Percentiles rank a stretch among this genome's conserved stretches.
Conservation (phyloP, 306 rosid genomes). For the Betula pendula region DNA sequence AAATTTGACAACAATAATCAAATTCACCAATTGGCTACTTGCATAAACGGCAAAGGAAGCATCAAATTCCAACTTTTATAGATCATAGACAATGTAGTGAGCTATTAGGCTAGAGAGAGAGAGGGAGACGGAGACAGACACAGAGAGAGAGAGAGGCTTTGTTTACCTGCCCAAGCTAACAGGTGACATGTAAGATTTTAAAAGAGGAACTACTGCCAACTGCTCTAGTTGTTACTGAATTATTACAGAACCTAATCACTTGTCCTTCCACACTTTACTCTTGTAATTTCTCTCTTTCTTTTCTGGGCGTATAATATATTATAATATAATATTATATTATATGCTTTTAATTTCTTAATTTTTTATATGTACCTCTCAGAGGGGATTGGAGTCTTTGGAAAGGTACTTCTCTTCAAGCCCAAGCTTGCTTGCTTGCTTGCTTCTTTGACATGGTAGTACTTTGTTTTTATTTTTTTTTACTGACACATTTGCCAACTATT, state of each 20-base stretch:
- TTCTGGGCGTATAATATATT: background rate
- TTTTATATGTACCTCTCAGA: background rate
- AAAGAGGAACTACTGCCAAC: conserved; percentile 88
- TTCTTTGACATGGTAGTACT: conserved; percentile 56
- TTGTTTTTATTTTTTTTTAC: conserved; percentile 47
- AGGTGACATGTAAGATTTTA: conserved; percentile 74
- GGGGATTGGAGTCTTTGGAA: conserved; percentile 40
- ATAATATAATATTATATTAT: background rate
- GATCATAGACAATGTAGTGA: conserved; percentile 44
- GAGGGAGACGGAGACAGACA: conserved; percentile 8
- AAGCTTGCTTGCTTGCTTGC: conserved; percentile 68
- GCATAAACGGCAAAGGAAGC: conserved; percentile 50
- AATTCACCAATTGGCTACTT: conserved; percentile 51
- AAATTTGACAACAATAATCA: conserved; percentile 38
- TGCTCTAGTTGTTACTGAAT: conserved; percentile 67
- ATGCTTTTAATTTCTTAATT: background rate
- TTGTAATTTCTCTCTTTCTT: conserved; percentile 23
- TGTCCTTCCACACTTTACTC: conserved; percentile 41
- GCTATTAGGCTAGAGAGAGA: conserved; percentile 39
- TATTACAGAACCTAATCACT: conserved; percentile 67
- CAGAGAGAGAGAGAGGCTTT: conserved; percentile 21
- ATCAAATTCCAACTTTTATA: conserved; percentile 58
- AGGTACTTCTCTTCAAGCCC: conserved; percentile 91
- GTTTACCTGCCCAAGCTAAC: conserved; percentile 63
- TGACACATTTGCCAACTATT: conserved; percentile 96